Conservation (phyloP, 495 filamentous ascomycete species). For the Hypoxylon rickii region DNA sequence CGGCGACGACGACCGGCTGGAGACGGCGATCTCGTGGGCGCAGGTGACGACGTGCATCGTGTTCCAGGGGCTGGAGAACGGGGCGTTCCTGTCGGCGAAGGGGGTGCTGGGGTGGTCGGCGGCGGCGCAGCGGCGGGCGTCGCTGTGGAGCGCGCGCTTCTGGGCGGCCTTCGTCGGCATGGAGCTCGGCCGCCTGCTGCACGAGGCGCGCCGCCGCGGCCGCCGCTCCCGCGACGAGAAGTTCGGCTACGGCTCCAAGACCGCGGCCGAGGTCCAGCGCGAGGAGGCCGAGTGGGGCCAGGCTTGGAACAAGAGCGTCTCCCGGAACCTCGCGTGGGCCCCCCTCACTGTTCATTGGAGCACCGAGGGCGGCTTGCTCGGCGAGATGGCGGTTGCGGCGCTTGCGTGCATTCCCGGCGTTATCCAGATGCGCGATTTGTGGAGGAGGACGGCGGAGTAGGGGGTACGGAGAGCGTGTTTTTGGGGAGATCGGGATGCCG, state of each 20-base stretch:
- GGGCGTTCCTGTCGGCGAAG: conserved; percentile 73
- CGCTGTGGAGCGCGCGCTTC: conserved; percentile 75
- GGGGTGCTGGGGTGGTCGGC: conserved; percentile 66
- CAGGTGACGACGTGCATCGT: conserved; percentile 68
- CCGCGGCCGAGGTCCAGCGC: conserved; percentile 40
- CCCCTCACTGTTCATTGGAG: conserved; percentile 80
- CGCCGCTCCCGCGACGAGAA: conserved; percentile 33
- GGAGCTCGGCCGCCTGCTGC: conserved; percentile 69
- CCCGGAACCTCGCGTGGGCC: conserved; percentile 58
- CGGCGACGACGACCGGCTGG: conserved; percentile 50
- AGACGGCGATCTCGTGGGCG: conserved; percentile 60
- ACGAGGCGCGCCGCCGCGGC: conserved; percentile 42
- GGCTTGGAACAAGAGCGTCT: conserved; percentile 51
- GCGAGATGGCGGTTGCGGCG: conserved; percentile 63
- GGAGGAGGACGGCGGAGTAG: conserved; percentile 54
- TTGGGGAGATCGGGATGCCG: no score
- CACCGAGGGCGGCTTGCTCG: conserved; percentile 66
- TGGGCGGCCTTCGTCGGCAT: conserved; percentile 80
- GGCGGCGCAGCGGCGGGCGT: conserved; percentile 57
- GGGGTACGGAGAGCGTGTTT: no score
- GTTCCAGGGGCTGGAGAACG: conserved; percentile 85
- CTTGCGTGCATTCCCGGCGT: conserved; percentile 68
- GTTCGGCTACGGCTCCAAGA: conserved; percentile 43
- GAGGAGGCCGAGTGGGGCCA: conserved; percentile 50
- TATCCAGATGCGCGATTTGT: conserved; percentile 68